Percentiles rank a stretch among this genome's conserved stretches.
Conservation (phyloP, 2,329 filamentous ascomycete species). For the Phaeosphaeria sp. region DNA sequence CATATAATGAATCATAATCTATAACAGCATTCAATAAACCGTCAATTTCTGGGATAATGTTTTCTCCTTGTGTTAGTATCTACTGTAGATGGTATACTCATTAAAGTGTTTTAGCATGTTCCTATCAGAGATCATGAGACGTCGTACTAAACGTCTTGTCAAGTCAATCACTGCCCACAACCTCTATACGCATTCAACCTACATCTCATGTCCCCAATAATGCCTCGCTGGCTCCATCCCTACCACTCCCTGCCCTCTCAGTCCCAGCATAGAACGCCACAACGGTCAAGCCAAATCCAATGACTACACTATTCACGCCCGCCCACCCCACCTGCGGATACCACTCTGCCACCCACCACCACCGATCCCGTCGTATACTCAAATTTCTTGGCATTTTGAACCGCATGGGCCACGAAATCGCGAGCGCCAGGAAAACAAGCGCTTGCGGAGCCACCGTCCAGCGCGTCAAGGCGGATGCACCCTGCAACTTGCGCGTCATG, state of each 20-base stretch:
- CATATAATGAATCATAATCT: too few relatives aligned
- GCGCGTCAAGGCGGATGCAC: background rate
- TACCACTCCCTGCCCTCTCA: background rate
- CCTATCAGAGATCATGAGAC: too few relatives aligned
- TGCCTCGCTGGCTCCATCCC: too few relatives aligned
- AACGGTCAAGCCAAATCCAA: constrained; percentile 2
- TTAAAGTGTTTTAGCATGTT: too few relatives aligned
- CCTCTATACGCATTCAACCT: too few relatives aligned
- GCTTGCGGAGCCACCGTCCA: background rate
- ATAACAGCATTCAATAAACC: too few relatives aligned
- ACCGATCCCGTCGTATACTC: background rate
- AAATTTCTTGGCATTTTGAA: background rate
- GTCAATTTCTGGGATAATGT: too few relatives aligned
- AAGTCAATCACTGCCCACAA: too few relatives aligned
- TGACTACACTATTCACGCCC: constrained; percentile 4
- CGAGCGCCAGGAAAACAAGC: background rate
- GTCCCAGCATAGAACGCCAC: constrained; percentile 1
- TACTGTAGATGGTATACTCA: too few relatives aligned
- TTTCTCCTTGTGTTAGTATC: too few relatives aligned
- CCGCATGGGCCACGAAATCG: background rate
- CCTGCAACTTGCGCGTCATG: background rate
- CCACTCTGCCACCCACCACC: constrained; percentile 2
- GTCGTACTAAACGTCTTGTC: too few relatives aligned
- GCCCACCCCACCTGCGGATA: constrained; percentile 9
- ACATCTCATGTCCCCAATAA: too few relatives aligned